Evolutionary conservation across 2,329 filamentous ascomycete genomes (phyloP).

Genomic region (Colletotrichum falcatum): DNA sequence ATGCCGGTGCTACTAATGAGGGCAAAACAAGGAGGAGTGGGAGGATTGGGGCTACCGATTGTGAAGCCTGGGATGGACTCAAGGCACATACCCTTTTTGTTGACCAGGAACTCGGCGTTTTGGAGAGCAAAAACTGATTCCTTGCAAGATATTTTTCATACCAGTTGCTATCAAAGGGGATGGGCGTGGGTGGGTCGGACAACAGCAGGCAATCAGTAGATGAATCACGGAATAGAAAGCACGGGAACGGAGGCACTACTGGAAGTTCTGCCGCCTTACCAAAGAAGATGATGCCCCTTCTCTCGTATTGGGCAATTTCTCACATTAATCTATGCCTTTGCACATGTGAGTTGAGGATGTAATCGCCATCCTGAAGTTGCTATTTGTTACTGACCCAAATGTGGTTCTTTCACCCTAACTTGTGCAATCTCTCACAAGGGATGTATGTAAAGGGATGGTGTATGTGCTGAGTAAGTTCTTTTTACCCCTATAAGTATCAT

Average conservation of each 20-base stretch:
- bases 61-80: not conserved
- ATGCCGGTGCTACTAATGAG: constrained; percentile 31
- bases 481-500: not conserved
- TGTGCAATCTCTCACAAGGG: not conserved
- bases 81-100: constrained; percentile 5
- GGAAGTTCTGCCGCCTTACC: constrained; percentile 2
- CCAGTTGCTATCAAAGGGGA: constrained; percentile 15
- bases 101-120: constrained; percentile 29
- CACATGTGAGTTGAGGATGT: not conserved
- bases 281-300: constrained; percentile 15
- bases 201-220: constrained; percentile 19
- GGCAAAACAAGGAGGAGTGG: constrained; percentile 5
- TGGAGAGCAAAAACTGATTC: constrained; percentile 33
- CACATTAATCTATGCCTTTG: too few relatives aligned
- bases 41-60: not conserved
- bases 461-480: not conserved
- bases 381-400: not conserved
- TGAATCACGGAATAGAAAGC: constrained; percentile 1
- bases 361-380: not conserved
- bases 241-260: constrained; percentile 18
- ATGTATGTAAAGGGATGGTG: not conserved
- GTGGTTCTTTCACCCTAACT: not conserved
- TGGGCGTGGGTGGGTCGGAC: not conserved
- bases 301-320: not conserved
- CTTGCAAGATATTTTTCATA: not conserved